A percentile compares a stretch with the other conserved stretches of the same genome.
These are phyloP conservation scores for Rubia yunnanensis DNA, from an alignment of 257 asterid species.

Conservation along the genomic window DNA sequence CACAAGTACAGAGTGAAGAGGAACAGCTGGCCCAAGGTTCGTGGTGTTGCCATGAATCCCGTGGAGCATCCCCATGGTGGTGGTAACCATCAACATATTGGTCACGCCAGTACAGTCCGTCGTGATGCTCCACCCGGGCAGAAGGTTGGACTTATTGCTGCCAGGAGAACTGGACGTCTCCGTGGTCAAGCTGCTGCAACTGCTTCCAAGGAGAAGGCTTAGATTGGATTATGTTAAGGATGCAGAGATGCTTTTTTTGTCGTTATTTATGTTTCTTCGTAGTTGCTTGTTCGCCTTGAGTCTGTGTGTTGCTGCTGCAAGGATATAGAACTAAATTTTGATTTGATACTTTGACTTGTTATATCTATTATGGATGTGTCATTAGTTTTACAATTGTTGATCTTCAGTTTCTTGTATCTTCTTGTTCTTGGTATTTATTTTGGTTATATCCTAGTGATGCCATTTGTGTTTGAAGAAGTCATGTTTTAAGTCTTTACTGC, in stretches of 20 bases:
- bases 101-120: slow-evolving; percentile 74
- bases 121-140: slow-evolving; percentile 87
- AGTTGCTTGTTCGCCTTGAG: slow-evolving; percentile 10
- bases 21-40: slow-evolving; percentile 74
- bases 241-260: slow-evolving; percentile 4
- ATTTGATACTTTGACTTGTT: slow-evolving; percentile 3
- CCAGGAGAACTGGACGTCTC: slow-evolving; percentile 75
- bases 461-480: too few relatives aligned
- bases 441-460: too few relatives aligned
- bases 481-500: too few relatives aligned
- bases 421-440: not conserved
- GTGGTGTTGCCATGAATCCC: slow-evolving; percentile 90
- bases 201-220: slow-evolving; percentile 49
- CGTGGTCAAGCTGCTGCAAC: slow-evolving; percentile 73
- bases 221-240: not conserved
- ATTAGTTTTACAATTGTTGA: slow-evolving; percentile 2
- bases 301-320: slow-evolving; percentile 5
- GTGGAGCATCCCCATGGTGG: slow-evolving; percentile 88
- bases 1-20: slow-evolving; percentile 75
- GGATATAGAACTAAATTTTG: slow-evolving; percentile 24
- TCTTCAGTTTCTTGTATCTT: not conserved
- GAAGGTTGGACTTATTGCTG: slow-evolving; percentile 80
- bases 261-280: not conserved
- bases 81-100: slow-evolving; percentile 85
- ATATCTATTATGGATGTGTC: not conserved